Percentiles rank a stretch among this genome's conserved stretches.
These are phyloP conservation scores for Aspergillus funiculosus DNA, from an alignment of 495 filamentous ascomycete species.

Conservation along the genomic window DNA sequence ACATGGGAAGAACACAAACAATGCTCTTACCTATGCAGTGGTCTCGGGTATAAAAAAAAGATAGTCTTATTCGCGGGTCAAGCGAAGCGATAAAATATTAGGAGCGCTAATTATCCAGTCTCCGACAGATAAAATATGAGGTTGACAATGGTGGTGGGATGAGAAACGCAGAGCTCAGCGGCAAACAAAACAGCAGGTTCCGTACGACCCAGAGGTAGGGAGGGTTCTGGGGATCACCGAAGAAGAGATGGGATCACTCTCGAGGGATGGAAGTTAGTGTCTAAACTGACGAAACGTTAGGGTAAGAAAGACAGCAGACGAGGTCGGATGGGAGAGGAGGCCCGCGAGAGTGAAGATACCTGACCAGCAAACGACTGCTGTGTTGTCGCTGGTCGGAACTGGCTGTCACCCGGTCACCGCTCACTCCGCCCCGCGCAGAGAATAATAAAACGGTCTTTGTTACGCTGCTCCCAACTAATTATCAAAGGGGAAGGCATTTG, in stretches of 20 bases:
- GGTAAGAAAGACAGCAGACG: not conserved
- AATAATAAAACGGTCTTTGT: not conserved
- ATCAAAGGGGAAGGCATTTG: too few relatives aligned
- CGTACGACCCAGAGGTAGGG: too few relatives aligned
- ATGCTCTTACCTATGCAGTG: conserved; percentile 1
- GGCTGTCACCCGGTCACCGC: conserved; percentile 25
- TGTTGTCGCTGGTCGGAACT: conserved; percentile 21
- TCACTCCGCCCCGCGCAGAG: conserved; percentile 15
- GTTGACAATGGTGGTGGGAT: too few relatives aligned
- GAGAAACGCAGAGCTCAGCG: too few relatives aligned
- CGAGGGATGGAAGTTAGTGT: not conserved
- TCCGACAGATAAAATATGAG: too few relatives aligned
- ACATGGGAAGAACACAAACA: conserved; percentile 8
- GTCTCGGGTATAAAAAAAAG: not conserved
- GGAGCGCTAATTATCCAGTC: too few relatives aligned
- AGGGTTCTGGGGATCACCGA: too few relatives aligned
- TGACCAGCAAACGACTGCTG: conserved; percentile 22
- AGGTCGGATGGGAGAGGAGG: conserved; percentile 1
- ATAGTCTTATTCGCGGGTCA: not conserved
- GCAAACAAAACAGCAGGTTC: too few relatives aligned
- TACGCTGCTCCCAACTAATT: not conserved
- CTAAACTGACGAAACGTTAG: not conserved
- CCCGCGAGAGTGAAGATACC: conserved; percentile 1
- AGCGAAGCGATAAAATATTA: too few relatives aligned
- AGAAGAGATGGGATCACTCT: too few relatives aligned